A percentile compares a stretch with the other conserved stretches of the same genome.
Evolutionary conservation across 805 yeast species (phyloP).

Genomic region (Saccharomycopsis sp.): DNA sequence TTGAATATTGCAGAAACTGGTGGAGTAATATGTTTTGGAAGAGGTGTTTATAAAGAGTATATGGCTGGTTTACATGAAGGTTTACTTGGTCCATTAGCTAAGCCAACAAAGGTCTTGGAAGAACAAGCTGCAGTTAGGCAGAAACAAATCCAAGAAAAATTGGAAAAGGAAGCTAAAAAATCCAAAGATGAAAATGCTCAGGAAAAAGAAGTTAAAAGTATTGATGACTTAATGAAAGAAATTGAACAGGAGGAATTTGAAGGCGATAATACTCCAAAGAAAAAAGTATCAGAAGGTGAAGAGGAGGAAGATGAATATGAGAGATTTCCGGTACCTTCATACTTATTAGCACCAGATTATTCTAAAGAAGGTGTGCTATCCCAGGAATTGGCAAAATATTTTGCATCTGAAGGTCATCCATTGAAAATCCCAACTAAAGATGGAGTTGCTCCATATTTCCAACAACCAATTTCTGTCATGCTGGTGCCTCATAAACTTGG

Average conservation of each 20-base stretch:
- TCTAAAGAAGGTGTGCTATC: slow-evolving; percentile 43
- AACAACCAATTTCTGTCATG: slow-evolving; percentile 72
- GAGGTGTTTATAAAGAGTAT: slow-evolving; percentile 95
- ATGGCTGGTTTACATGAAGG: slow-evolving; percentile 91
- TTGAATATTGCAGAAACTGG: slow-evolving; percentile 44
- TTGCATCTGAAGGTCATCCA: slow-evolving; percentile 22
- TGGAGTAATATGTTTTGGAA: slow-evolving; percentile 85
- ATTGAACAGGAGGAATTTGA: slow-evolving; percentile 5
- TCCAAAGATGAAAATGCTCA: slow-evolving; percentile 16
- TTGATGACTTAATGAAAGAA: slow-evolving; percentile 14
- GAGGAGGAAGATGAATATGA: slow-evolving; percentile 19
- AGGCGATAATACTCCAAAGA: slow-evolving; percentile 7
- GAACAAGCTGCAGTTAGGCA: slow-evolving; percentile 17
- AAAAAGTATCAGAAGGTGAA: slow-evolving; percentile 15
- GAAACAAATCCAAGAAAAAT: not conserved
- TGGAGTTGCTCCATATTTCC: slow-evolving; percentile 52
- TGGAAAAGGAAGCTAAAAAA: slow-evolving; percentile 7
- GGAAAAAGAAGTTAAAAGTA: slow-evolving; percentile 7
- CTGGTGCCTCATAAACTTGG: slow-evolving; percentile 78
- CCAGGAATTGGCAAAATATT: slow-evolving; percentile 42
- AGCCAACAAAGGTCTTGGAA: slow-evolving; percentile 32
- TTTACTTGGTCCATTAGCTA: slow-evolving; percentile 78
- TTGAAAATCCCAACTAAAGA: slow-evolving; percentile 26
- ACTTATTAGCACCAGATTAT: slow-evolving; percentile 54
- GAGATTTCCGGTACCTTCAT: slow-evolving; percentile 40